Evolutionary conservation across 164 flowering plant genomes (phyloP).

Genomic region (Piper longum): DNA sequence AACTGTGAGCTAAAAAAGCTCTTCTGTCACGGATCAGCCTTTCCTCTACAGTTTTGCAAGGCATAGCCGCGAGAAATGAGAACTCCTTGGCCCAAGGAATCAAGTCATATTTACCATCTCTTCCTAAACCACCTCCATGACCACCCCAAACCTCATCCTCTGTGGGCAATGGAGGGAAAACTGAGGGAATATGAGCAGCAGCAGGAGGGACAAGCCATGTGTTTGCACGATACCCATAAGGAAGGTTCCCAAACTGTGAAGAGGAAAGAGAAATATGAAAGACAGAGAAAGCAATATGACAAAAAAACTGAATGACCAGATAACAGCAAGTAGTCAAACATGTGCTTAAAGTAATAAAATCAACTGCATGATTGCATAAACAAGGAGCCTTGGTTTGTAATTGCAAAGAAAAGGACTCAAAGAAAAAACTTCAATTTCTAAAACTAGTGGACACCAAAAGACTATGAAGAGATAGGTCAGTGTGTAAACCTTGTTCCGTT

Average conservation of each 20-base stretch:
- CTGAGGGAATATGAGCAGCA: conserved; percentile 50
- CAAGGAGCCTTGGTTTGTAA: no score
- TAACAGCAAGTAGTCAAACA: no score
- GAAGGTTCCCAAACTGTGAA: conserved; percentile 92
- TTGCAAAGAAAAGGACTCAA: no score
- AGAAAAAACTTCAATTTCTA: background rate
- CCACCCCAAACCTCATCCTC: conserved; percentile 97
- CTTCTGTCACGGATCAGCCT: conserved; percentile 83
- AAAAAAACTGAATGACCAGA: no score
- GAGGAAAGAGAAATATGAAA: no score
- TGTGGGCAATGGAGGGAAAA: conserved; percentile 68
- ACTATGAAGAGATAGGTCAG: background rate
- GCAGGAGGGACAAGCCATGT: conserved; percentile 96
- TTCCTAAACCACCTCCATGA: conserved; percentile 88
- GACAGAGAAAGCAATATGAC: background rate
- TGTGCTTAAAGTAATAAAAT: no score
- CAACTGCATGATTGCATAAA: no score
- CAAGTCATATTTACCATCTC: conserved; percentile 67
- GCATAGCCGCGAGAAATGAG: conserved; percentile 70
- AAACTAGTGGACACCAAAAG: no score
- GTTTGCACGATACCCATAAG: conserved; percentile 95
- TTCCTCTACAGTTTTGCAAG: conserved; percentile 90
- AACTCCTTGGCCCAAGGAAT: conserved; percentile 86
- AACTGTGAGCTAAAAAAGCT: conserved; percentile 89
- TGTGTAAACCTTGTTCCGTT: conserved; percentile 72